Conservation (phyloP, 139 green algal species). For the Tetradesmus obliquus region DNA sequence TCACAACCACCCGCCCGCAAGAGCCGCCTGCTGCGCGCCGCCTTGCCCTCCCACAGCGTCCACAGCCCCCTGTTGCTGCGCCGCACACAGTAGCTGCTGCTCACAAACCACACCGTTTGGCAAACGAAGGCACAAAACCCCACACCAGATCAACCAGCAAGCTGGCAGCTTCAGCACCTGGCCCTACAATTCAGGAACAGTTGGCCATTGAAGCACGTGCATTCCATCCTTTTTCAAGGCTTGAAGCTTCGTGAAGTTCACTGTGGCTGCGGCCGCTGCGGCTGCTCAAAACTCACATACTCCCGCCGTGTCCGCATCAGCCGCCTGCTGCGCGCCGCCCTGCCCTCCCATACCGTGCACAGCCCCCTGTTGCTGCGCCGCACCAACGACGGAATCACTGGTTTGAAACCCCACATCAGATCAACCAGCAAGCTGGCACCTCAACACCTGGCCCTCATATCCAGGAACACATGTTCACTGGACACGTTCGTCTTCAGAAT, state of each 20-base stretch:
- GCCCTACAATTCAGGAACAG: too few relatives aligned
- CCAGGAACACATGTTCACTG: too few relatives aligned
- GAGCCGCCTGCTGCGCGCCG: too few relatives aligned
- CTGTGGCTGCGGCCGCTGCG: too few relatives aligned
- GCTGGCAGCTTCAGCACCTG: background rate
- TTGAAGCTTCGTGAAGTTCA: too few relatives aligned
- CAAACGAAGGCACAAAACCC: background rate
- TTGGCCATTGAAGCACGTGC: too few relatives aligned
- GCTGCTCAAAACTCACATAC: background rate
- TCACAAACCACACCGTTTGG: too few relatives aligned
- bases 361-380: background rate
- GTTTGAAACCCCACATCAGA: background rate
- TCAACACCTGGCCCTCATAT: background rate
- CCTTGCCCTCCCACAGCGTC: background rate
- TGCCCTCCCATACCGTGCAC: background rate
- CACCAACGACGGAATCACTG: background rate
- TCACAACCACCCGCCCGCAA: too few relatives aligned
- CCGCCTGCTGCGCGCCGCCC: background rate
- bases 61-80: background rate
- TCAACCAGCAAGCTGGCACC: background rate
- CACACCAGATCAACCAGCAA: background rate
- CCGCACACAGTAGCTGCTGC: background rate
- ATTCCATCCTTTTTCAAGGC: too few relatives aligned
- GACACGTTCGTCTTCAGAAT: too few relatives aligned
- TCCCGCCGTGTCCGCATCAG: background rate